Evolutionary conservation across 768 basidiomycete genomes (phyloP).

Genomic region (Kondoa subrosea): DNA sequence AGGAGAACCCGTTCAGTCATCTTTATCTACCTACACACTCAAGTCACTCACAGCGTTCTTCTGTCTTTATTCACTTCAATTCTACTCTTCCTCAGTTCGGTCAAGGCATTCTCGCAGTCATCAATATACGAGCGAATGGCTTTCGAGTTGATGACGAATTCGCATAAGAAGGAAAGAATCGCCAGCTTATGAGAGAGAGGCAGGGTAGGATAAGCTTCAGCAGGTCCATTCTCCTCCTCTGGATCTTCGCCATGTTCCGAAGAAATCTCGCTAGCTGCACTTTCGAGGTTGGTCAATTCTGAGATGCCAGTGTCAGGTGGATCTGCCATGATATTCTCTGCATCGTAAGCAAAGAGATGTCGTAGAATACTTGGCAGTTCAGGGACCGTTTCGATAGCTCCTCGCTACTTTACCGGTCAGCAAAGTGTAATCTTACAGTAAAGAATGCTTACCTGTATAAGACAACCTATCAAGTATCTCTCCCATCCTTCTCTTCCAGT

Average conservation of each 20-base stretch:
- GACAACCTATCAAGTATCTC: constrained; percentile 23
- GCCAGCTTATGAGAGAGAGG: constrained; percentile 56
- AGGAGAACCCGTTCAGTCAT: neutral
- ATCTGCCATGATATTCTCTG: neutral
- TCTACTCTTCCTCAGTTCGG: constrained; percentile 83
- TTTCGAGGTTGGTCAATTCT: neutral
- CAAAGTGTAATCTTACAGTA: neutral
- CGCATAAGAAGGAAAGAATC: constrained; percentile 73
- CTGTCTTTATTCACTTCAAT: constrained; percentile 82
- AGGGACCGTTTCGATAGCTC: constrained; percentile 19
- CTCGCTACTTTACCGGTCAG: constrained; percentile 17
- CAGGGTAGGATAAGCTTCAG: constrained; percentile 21
- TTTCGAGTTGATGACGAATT: constrained; percentile 77
- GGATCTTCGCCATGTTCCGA: too few relatives aligned
- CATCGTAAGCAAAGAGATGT: constrained; percentile 23
- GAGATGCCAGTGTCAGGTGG: neutral
- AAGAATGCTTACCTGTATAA: constrained; percentile 20
- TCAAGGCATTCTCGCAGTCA: constrained; percentile 69
- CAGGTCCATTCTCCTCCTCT: constrained; percentile 1
- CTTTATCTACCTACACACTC: neutral
- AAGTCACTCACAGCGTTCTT: constrained; percentile 58
- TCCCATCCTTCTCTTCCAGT: constrained; percentile 26
- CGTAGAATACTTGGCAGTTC: constrained; percentile 23
- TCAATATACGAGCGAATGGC: constrained; percentile 78
- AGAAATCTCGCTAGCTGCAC: neutral